A percentile compares a stretch with the other conserved stretches of the same genome.
Conservation (phyloP, 495 filamentous ascomycete genomes). For the Xylaria curta region DNA sequence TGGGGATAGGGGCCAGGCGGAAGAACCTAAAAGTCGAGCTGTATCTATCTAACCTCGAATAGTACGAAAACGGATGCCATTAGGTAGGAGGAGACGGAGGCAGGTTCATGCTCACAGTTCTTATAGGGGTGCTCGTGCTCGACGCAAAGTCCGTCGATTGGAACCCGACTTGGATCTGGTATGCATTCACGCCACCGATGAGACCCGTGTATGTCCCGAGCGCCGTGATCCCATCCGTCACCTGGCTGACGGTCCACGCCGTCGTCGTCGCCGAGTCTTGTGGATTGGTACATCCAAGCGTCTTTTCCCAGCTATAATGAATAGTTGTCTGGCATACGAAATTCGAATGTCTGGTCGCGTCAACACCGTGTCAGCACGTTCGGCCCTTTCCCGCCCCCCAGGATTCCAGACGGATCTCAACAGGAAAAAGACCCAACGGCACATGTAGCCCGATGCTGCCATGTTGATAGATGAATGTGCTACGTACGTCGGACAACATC, state of each 20-base stretch:
- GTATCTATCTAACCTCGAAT: background rate
- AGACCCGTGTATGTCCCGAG: background rate
- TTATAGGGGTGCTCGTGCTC: slow-evolving; percentile 9
- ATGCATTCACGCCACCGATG: slow-evolving; percentile 17
- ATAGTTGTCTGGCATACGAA: background rate
- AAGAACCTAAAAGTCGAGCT: background rate
- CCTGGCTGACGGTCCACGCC: slow-evolving; percentile 22
- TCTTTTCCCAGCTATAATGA: background rate
- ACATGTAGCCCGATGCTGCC: too few species aligned
- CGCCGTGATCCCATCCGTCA: slow-evolving; percentile 3
- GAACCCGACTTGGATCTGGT: slow-evolving; percentile 19
- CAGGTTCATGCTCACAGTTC: background rate
- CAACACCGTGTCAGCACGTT: background rate
- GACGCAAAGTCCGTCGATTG: slow-evolving; percentile 17
- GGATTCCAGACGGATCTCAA: background rate
- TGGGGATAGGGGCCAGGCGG: background rate
- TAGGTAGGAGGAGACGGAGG: background rate
- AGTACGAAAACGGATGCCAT: background rate
- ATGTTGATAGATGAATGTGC: background rate
- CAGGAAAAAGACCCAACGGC: background rate
- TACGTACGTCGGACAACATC: slow-evolving; percentile 25
- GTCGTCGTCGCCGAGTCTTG: background rate
- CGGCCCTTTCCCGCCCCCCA: too few species aligned
- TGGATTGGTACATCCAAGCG: background rate
- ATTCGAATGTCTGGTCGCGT: background rate